phyloP scores from a whole-genome alignment of 306 rosid species.

The Crataegus laevigata region DNA sequence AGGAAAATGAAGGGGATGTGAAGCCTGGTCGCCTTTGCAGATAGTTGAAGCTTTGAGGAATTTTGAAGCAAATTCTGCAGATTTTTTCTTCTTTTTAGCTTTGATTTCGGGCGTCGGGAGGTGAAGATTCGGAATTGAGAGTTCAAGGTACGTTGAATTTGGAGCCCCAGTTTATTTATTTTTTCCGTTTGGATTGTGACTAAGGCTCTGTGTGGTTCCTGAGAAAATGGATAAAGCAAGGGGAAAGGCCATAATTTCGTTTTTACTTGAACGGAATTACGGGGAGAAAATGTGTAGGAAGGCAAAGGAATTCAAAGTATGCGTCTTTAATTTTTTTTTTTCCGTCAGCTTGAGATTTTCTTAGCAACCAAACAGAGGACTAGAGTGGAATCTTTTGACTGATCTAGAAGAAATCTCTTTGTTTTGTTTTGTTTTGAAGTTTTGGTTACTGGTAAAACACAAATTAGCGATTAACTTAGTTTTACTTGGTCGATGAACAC shows the following conservation, averaged over 20 bases:
- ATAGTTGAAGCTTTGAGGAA: conserved; percentile 15
- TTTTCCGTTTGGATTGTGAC: conserved; percentile 1
- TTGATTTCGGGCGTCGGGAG: conserved; percentile 1
- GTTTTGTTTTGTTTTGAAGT: background rate
- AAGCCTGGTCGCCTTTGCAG: conserved; percentile 10
- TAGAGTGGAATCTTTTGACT: conserved; percentile 2
- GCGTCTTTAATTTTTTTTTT: background rate
- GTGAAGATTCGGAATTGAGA: conserved; percentile 4
- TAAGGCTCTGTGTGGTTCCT: conserved; percentile 16
- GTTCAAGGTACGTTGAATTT: conserved; percentile 44
- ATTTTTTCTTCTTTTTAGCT: background rate
- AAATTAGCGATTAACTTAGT: no score
- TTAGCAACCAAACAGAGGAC: conserved; percentile 2
- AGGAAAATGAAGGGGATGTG: conserved; percentile 21
- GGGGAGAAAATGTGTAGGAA: conserved; percentile 1
- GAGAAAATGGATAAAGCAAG: conserved; percentile 12
- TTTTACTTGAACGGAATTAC: background rate
- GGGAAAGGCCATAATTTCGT: background rate
- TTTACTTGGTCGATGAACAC: background rate
- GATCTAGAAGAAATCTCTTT: conserved; percentile 21
- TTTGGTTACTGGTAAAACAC: no score
- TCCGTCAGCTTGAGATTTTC: background rate
- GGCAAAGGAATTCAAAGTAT: conserved; percentile 5
- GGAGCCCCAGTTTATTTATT: background rate
- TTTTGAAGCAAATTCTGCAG: background rate